Evolutionary conservation across 306 rosid species (phyloP), one percentile per base, ranked within the genome.

Genomic region (Carpinus viminea): DNA sequence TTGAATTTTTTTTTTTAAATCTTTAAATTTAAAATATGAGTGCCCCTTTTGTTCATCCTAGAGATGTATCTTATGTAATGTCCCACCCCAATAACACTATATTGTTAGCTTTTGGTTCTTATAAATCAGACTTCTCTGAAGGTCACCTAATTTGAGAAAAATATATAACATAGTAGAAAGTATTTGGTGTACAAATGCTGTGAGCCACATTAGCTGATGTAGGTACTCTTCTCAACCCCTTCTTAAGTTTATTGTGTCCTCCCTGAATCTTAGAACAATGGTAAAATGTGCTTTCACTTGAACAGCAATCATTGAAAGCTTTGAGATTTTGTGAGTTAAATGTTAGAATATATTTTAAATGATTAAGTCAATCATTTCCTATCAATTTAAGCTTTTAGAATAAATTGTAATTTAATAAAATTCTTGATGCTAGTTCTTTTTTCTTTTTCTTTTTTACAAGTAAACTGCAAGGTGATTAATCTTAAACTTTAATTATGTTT

Each of bases 401-500:
- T 31, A 34, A 36, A 1, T 13, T 31, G 11, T 28, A 0, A 28
- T 28, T 28, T 28, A 0, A 28, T 28, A 28, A 2, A 28, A 31
- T 34, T 64, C 4, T 64, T 7, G 8, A 62, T 62, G n/a, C 45
- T 13, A 65, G 2, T 65, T 31, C 3, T 45, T 45, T 9, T 45
- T 6, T 45, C 8, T 34, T 34, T 65, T 38, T 8, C 7, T 13
- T 64, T 36, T 36, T 34, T 43, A 6, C 20, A 47, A 72, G 26
- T 31, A 8, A 72, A 24, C 8, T 52, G 36, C 17, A 52, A 38
- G 28, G 36, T 80, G 52, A 56, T 53, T 24, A 5, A 82, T 34
- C 52, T 41, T 15, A 45, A 61, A 47, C 59, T 34, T 62, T 26
- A 16, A 54, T 4, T 51, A 60, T 75, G 74, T 73, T 79, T 66